Evolutionary conservation across 2,329 filamentous ascomycete genomes (phyloP), one percentile per base, ranked within the genome.

Genomic region (Paramyrothecium roridum): DNA sequence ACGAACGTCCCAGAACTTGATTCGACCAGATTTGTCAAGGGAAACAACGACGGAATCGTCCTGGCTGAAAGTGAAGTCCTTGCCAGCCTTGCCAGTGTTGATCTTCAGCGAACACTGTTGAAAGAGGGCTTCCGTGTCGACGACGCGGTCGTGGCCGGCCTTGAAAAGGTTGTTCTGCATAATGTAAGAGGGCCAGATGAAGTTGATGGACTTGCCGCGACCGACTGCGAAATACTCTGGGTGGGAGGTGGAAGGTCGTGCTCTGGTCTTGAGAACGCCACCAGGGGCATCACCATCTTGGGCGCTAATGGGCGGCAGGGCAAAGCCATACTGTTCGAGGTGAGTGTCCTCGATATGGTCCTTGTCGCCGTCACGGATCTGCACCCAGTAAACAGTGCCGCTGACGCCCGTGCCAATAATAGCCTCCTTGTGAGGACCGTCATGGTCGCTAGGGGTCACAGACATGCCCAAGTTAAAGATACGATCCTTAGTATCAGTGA

Each of bases 1-100:
- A 57, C 90, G 90, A 61, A 98, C 91, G 71, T 99, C 95, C 96
- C 95, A 99, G 79, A 99, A 97, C 74, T 96, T 95, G 76, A 98
- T 88, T 58, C 91, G 88, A 50, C 95, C 96, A 57, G 92, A 93
- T 78, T 99, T 99, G 73, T 99, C 96, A 52, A 99, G 84, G 50
- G 93, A 97, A 49, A 96, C 93, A 63, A 99, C 91, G 45, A 93
- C 87, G 2, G 89, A 90, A 71, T 99, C 95, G 71, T 99, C 95
- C 71, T 96, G 93, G 72, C 93, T 97, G 75, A 99, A 99, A 49
- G 88, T 89, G 70, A 99, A 99, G 71, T 99, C 95, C 73, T 99
- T 99, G 60, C 93, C 95, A 61, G 95, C 93, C 78, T 99, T 99
- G 63, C 93, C 95, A 59, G 93, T 98, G 63, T 93, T 91, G 73